A percentile compares a stretch with the other conserved stretches of the same genome.
These are phyloP conservation scores for Sporothrix brunneoviolacea DNA, from an alignment of 2,329 filamentous ascomycete species.

Conservation along the genomic window DNA sequence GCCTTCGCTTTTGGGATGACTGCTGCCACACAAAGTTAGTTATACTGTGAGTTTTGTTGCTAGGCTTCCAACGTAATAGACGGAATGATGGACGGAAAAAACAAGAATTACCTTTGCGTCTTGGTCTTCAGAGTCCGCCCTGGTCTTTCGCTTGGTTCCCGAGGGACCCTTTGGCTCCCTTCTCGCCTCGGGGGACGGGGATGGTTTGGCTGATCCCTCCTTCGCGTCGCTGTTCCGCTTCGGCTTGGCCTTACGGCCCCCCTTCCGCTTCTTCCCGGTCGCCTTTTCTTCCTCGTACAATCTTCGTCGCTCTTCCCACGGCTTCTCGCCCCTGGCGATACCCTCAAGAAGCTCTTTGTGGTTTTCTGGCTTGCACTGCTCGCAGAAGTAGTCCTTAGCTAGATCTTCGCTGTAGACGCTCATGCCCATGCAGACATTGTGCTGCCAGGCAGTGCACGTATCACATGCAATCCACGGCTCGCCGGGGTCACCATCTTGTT, in stretches of 20 bases:
- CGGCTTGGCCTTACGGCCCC: conserved; percentile 55
- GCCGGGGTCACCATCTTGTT: conserved; percentile 76
- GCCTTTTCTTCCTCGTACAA: conserved; percentile 55
- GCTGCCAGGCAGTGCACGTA: conserved; percentile 88
- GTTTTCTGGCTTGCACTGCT: conserved; percentile 76
- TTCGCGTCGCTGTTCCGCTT: conserved; percentile 60
- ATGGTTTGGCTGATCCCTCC: conserved; percentile 35
- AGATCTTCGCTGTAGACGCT: conserved; percentile 70
- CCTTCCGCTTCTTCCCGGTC: conserved; percentile 50
- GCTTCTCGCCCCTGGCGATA: conserved; percentile 72
- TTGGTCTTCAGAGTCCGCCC: conserved; percentile 49
- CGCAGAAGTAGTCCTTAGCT: conserved; percentile 84
- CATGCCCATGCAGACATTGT: conserved; percentile 92
- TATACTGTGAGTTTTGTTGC: conserved; percentile 22
- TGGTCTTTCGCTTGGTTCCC: conserved; percentile 47
- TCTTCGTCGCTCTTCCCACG: conserved; percentile 69
- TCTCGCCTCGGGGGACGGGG: conserved; percentile 36
- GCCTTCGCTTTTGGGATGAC: conserved; percentile 44
- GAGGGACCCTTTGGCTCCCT: conserved; percentile 8
- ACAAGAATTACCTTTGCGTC: conserved; percentile 48
- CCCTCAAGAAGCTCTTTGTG: conserved; percentile 76
- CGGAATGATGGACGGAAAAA: too few relatives aligned
- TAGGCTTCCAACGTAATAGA: too few relatives aligned
- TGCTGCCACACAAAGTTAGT: too few relatives aligned
- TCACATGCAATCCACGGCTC: conserved; percentile 97